Evolutionary conservation across 2,329 filamentous ascomycete genomes (phyloP), one percentile per base, ranked within the genome.

Genomic region (Neurospora sp.): DNA sequence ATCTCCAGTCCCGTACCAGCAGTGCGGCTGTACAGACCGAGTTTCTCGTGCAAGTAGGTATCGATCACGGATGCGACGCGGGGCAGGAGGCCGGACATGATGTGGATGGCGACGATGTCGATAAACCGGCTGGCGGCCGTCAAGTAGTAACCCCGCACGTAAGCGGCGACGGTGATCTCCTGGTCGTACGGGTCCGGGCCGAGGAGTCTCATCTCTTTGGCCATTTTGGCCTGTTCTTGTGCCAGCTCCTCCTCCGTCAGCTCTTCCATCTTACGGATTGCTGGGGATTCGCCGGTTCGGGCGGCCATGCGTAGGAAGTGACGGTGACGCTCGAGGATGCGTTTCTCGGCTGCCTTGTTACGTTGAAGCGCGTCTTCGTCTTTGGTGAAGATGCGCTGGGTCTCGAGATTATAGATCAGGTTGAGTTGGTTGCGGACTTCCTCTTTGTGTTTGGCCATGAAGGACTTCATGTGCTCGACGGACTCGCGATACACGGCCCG

Each of bases 101-200:
- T 78, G 66, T 83, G 80, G 33, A 86, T 80, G 1, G 82, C 79
- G 6, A 83, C 80, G 2, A 80, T 77, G 69, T 93, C 90, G 0
- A 88, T 83, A 74, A 92, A 91, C 1, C 90, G 85, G 40, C 83
- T 80, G 0, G 87, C 85, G 0, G 91, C 90, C 4, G 90, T 85
- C 66, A 87, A 83, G 75, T 93, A 93, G 77, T 93, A 93, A 0
- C 86, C 89, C 0, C 89, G 82, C 65, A 92, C 84, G 4, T 88
- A 87, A 0, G 88, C 83, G 0, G 91, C 85, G 0, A 91, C 86
- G 8, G 84, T 81, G 0, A 93, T 78, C 75, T 92, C 90, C 0
- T 80, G 78, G 1, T 82, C 76, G 73, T 87, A 92, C 0, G 83
- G 81, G 74, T 93, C 91, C 0, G 81, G 77, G 0, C 84, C 84